These are phyloP conservation scores for Protomyces lactucae-debilis DNA, from an alignment of 1,139 yeast species.

Conservation along the genomic window DNA sequence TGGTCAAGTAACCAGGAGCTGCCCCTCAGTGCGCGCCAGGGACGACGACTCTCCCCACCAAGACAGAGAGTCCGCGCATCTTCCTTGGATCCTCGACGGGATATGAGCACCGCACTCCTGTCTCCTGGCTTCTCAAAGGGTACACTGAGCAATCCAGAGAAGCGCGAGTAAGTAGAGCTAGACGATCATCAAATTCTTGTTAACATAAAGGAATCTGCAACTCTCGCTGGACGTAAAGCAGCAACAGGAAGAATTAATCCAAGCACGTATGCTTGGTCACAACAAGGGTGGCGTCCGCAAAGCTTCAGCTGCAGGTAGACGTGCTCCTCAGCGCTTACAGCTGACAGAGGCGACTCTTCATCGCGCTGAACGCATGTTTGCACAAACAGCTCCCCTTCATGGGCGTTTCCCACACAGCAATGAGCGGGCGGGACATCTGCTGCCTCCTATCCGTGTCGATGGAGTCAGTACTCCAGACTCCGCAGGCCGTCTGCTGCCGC, in stretches of 20 bases:
- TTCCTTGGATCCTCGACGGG: not conserved
- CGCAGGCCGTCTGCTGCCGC: not conserved
- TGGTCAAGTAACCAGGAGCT: too few relatives aligned
- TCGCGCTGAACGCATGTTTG: not conserved
- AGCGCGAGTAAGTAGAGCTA: not conserved
- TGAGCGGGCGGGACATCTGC: not conserved
- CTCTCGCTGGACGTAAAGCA: not conserved
- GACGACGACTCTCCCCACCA: too few relatives aligned
- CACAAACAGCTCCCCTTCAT: not conserved
- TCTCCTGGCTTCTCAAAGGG: not conserved
- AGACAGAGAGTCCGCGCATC: not conserved
- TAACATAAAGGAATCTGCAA: not conserved
- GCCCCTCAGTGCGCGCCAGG: too few relatives aligned
- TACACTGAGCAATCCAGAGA: not conserved
- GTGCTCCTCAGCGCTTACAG: not conserved
- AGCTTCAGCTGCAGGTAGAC: not conserved
- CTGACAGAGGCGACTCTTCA: not conserved
- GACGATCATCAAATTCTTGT: not conserved
- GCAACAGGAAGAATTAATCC: not conserved
- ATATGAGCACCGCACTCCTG: not conserved
- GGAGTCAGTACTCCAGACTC: not conserved
- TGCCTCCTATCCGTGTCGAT: not conserved
- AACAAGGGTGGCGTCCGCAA: not conserved
- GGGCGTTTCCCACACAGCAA: not conserved
- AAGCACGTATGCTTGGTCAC: not conserved